Base-by-base conservation (phyloP, 495 filamentous ascomycete species). In the Lophium mytilinum region DNA sequence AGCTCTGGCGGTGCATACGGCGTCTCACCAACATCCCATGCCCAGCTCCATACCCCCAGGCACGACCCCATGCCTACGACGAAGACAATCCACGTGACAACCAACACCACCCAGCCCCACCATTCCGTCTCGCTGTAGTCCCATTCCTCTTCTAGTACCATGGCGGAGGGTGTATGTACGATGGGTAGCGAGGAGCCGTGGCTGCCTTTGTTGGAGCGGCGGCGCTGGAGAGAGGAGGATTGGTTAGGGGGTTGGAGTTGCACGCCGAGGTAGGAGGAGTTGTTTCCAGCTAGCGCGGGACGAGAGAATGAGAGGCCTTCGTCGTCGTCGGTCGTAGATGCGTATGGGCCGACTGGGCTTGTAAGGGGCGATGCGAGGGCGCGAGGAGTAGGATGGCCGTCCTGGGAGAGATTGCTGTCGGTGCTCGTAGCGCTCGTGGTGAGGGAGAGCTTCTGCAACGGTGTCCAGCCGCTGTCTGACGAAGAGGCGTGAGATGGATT, bases 21-120 rank as follows among this genome's bases (percentile, higher is more conserved):
- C 15, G 89, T 96, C 68, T 90, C 89, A n/a, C 90, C 91, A 7
- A 96, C 92, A 74, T 96, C 93, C 93, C 93, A 97, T 0, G 93
- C 92, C 93, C 93, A 98, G 69, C 84, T 93, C 93, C 93, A 98
- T n/a, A 96, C 84, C n/a, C 85, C 93, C 14, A 96, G 79, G 67
- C 90, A 96, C 39, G 86, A 90, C 33, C 93, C 93, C 84, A 97
- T 96, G 24, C 93, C 93, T 1, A 90, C 82, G 33, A 96, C 89
- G 67, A 97, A 96, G 24, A 96, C 89, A 24, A 91, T 69, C 93
- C 93, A 98, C 1, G 93, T 98, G 51, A 85, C 83, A 36, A 86
- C 71, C 24, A 97, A 75, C 4, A 98, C 84, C 1, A 95, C 84
- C 88, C 90, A 97, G 3, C 93, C 93, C 90, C 91, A 98, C 83